A percentile compares a stretch with the other conserved stretches of the same genome.
phyloP scores from a whole-genome alignment of 2,329 filamentous ascomycete genomes.

The Botryotinia globosa region DNA sequence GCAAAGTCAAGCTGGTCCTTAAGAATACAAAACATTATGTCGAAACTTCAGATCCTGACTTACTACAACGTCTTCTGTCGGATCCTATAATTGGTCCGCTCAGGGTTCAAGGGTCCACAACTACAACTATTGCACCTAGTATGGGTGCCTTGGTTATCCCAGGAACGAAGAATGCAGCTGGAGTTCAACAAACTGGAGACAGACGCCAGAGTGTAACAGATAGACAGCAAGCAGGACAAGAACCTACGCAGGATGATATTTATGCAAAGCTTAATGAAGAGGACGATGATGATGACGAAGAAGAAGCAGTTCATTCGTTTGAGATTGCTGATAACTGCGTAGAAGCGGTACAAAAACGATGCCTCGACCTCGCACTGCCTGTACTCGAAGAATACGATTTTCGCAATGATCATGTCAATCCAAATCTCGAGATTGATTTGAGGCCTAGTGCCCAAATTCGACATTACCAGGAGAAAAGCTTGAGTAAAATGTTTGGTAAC shows the following conservation, averaged over 20 bases:
- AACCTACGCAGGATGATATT: constrained; percentile 63
- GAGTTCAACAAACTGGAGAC: constrained; percentile 69
- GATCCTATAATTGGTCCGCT: constrained; percentile 79
- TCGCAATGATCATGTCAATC: constrained; percentile 82
- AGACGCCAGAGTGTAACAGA: constrained; percentile 41
- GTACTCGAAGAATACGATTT: constrained; percentile 98
- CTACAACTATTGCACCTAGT: constrained; percentile 78
- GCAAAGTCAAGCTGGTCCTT: constrained; percentile 91
- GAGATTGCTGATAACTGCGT: constrained; percentile 82
- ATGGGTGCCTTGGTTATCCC: constrained; percentile 88
- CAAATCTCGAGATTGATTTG: constrained; percentile 90
- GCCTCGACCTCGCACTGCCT: constrained; percentile 80
- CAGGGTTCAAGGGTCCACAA: constrained; percentile 66
- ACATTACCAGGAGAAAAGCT: constrained; percentile 92
- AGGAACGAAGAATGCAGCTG: constrained; percentile 89
- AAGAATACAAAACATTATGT: constrained; percentile 94
- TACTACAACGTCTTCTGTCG: constrained; percentile 81
- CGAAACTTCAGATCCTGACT: constrained; percentile 83
- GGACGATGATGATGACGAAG: constrained; percentile 78
- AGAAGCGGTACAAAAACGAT: constrained; percentile 84
- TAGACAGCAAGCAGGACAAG: constrained; percentile 47
- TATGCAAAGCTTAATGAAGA: constrained; percentile 72
- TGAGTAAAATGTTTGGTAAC: constrained; percentile 99
- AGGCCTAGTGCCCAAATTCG: constrained; percentile 87
- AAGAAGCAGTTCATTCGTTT: constrained; percentile 88